Percentiles rank a stretch among this genome's conserved stretches.
These are phyloP conservation scores for Leccinum ochraceum DNA, from an alignment of 768 basidiomycete species.

Conservation along the genomic window DNA sequence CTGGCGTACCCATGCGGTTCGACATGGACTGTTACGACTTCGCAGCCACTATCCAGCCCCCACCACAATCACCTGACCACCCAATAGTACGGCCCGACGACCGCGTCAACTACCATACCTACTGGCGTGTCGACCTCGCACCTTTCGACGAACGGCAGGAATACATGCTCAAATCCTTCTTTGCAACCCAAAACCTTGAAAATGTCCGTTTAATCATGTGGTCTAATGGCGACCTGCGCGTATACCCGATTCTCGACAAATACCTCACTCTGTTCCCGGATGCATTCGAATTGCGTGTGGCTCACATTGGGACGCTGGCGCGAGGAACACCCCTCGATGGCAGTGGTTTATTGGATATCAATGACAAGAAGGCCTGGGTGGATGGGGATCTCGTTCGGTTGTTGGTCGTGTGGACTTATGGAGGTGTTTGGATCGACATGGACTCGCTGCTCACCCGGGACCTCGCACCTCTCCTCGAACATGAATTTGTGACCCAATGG, in stretches of 20 bases:
- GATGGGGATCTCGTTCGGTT: conserved; percentile 93
- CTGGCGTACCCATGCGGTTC: conserved; percentile 74
- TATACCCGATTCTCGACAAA: conserved; percentile 54
- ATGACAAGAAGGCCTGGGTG: conserved; percentile 86
- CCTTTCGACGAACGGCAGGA: conserved; percentile 82
- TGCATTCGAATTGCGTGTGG: conserved; percentile 67
- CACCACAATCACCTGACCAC: conserved; percentile 5
- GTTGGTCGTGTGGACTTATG: conserved; percentile 84
- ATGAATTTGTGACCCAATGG: conserved; percentile 98
- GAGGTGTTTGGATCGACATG: conserved; percentile 98
- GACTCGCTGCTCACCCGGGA: conserved; percentile 91
- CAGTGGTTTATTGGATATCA: conserved; percentile 55
- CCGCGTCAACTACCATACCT: conserved; percentile 80
- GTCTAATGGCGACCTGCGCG: conserved; percentile 81
- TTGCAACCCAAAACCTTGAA: conserved; percentile 81
- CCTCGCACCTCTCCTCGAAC: conserved; percentile 82
- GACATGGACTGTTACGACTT: conserved; percentile 94
- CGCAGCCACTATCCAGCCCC: conserved; percentile 70
- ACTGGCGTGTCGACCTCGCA: conserved; percentile 90
- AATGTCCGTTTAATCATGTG: conserved; percentile 76
- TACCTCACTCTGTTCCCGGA: conserved; percentile 68
- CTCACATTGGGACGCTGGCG: conserved; percentile 68
- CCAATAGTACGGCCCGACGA: conserved; percentile 34
- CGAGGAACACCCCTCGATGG: conserved; percentile 76
- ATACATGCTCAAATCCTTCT: conserved; percentile 90